Evolutionary conservation across 306 rosid genomes (phyloP).

Genomic region (Vicia villosa): DNA sequence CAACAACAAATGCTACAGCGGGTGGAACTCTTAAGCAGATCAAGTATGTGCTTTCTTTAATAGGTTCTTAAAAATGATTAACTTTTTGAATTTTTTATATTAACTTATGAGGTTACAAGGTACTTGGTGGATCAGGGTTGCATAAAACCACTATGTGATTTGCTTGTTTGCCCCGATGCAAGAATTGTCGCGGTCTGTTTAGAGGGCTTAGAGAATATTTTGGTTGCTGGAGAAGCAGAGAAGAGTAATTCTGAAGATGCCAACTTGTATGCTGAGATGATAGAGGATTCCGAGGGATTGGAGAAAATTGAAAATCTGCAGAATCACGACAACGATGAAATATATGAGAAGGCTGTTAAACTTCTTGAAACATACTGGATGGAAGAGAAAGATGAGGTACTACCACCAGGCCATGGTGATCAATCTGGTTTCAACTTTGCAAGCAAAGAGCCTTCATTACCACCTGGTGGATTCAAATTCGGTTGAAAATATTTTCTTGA

Average conservation of each 20-base stretch:
- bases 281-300: constrained; percentile 81
- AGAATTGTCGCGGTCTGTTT: constrained; percentile 73
- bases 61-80: not conserved
- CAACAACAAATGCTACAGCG: constrained; percentile 83
- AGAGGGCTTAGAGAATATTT: constrained; percentile 77
- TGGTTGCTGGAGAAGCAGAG: constrained; percentile 81
- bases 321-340: constrained; percentile 81
- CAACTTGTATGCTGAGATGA: constrained; percentile 71
- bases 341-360: constrained; percentile 81
- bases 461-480: constrained; percentile 83
- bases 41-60: constrained; percentile 50
- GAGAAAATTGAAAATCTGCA: constrained; percentile 84
- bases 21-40: constrained; percentile 77
- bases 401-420: constrained; percentile 54
- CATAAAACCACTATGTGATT: constrained; percentile 86
- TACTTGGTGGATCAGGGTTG: constrained; percentile 69
- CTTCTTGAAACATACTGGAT: constrained; percentile 78
- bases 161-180: constrained; percentile 84
- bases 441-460: constrained; percentile 61
- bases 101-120: constrained; percentile 47
- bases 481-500: constrained; percentile 49
- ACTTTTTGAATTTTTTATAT: not conserved
- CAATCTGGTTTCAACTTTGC: constrained; percentile 64
- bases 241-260: constrained; percentile 57
- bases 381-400: constrained; percentile 68